phyloP scores from a whole-genome alignment of 2,329 filamentous ascomycete species.

The Neofusicoccum sp. region DNA sequence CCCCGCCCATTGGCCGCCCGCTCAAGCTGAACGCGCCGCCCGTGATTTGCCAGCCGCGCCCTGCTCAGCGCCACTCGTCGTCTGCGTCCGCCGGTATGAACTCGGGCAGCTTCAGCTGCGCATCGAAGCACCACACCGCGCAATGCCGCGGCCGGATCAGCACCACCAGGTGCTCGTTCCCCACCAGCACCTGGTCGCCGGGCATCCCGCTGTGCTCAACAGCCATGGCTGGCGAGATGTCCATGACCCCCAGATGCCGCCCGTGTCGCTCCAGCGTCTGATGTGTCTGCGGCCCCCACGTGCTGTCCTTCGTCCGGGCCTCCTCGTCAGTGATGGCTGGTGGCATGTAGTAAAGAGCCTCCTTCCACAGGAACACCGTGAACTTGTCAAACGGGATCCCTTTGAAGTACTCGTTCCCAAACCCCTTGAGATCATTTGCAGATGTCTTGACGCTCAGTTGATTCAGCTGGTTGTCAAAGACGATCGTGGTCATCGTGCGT shows the following conservation, averaged over 20 bases:
- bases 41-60: no score
- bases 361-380: constrained; percentile 11
- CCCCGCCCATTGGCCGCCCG: constrained; percentile 3
- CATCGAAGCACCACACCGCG: constrained; percentile 22
- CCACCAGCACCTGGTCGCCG: constrained; percentile 2
- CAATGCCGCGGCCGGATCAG: background rate
- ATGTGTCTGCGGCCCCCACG: constrained; percentile 10
- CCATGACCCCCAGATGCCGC: constrained; percentile 6
- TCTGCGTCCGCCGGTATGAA: background rate
- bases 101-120: constrained; percentile 18
- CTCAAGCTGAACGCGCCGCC: no score
- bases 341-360: constrained; percentile 5
- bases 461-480: constrained; percentile 13
- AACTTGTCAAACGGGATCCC: constrained; percentile 10
- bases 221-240: constrained; percentile 5
- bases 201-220: constrained; percentile 11
- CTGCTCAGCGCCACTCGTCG: background rate
- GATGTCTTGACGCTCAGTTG: constrained; percentile 2
- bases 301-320: constrained; percentile 8
- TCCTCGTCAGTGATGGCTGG: constrained; percentile 11
- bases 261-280: constrained; percentile 10
- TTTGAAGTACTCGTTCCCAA: constrained; percentile 8
- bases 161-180: constrained; percentile 21
- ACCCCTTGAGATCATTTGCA: background rate
- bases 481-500: constrained; percentile 3